Conservation (phyloP, 1,139 yeast genomes). For the Lizanozyma gosingica region DNA sequence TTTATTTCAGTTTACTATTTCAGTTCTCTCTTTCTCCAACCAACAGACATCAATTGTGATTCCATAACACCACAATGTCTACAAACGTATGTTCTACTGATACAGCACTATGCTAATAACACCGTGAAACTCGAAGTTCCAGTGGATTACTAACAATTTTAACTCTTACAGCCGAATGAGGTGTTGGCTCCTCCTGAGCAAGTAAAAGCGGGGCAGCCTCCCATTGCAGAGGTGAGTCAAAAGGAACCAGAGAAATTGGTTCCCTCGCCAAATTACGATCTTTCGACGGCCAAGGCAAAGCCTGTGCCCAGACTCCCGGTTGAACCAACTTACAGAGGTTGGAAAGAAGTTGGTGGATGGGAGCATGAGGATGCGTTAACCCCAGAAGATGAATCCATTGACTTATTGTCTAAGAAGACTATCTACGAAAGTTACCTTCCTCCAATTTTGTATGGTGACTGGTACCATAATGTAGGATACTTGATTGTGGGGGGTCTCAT, state of each 20-base stretch:
- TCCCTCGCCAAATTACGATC: conserved; percentile 17
- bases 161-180: neutral
- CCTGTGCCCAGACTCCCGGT: conserved; percentile 46
- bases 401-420: conserved; percentile 59
- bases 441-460: conserved; percentile 73
- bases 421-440: conserved; percentile 66
- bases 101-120: no score
- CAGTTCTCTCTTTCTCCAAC: no score
- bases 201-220: neutral
- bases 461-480: conserved; percentile 84
- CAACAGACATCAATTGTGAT: no score
- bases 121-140: no score
- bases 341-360: conserved; percentile 93
- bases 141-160: neutral
- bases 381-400: conserved; percentile 60
- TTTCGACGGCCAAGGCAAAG: conserved; percentile 23
- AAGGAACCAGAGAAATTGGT: neutral
- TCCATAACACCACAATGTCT: no score
- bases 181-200: neutral
- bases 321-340: conserved; percentile 70
- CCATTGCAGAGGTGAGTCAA: neutral
- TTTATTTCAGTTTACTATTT: no score
- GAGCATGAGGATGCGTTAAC: conserved; percentile 58
- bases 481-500: conserved; percentile 56
- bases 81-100: no score